Evolutionary conservation across 2,329 filamentous ascomycete species (phyloP).

Genomic region (Xylaria sp.): DNA sequence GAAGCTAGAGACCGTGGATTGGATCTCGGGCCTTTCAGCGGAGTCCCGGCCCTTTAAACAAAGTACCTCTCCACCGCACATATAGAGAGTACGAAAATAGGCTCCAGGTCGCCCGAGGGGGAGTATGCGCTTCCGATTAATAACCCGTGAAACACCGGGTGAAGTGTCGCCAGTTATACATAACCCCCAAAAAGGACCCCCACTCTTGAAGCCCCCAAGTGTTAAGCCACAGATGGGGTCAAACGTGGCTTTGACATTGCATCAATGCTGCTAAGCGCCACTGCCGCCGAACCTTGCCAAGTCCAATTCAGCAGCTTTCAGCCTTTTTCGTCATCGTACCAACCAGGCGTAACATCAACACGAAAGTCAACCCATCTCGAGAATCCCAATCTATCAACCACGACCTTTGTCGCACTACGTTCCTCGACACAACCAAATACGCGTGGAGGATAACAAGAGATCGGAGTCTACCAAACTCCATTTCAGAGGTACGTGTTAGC

Average conservation of each 20-base stretch:
- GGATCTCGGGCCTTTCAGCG: no score
- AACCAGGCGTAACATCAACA: slow-evolving; percentile 15
- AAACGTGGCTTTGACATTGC: not conserved
- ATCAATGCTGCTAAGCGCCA: slow-evolving; percentile 22
- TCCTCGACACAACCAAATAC: not conserved
- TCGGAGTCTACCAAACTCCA: slow-evolving; percentile 22
- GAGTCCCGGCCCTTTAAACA: no score
- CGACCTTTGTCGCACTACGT: not conserved
- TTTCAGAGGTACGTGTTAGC: slow-evolving; percentile 60
- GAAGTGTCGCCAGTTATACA: no score
- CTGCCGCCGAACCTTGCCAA: not conserved
- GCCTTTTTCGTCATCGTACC: slow-evolving; percentile 22
- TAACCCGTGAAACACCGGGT: no score
- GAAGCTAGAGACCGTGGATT: no score
- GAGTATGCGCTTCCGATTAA: no score
- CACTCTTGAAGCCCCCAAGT: not conserved
- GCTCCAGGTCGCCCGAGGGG: no score
- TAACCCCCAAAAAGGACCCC: not conserved
- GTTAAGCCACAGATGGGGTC: not conserved
- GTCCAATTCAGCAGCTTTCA: not conserved
- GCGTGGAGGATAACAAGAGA: not conserved
- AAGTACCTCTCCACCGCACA: no score
- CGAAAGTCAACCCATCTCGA: slow-evolving; percentile 12
- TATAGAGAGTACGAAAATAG: no score
- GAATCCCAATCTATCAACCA: slow-evolving; percentile 1